Percentiles rank a stretch among this genome's conserved stretches.
These are phyloP conservation scores for Dactylellina cionopaga DNA, from an alignment of 2,329 filamentous ascomycete genomes.

Conservation along the genomic window DNA sequence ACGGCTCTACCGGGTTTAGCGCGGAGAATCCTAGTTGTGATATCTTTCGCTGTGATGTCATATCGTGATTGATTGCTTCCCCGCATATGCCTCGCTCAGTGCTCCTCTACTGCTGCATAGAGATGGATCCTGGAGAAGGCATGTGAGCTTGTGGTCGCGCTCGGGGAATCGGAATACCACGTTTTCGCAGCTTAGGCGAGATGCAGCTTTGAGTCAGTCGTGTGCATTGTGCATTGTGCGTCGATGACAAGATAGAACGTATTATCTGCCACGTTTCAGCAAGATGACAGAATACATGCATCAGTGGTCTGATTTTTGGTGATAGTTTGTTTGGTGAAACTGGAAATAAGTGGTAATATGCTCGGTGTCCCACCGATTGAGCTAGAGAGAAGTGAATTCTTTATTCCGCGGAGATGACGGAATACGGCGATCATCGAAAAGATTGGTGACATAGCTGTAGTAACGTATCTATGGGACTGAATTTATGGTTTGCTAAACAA, in stretches of 20 bases:
- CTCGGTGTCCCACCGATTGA: neutral
- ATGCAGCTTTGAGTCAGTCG: constrained; percentile 31
- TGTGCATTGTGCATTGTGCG: constrained; percentile 3
- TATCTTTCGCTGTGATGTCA: constrained; percentile 33
- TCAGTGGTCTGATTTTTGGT: constrained; percentile 9
- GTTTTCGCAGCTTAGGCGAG: constrained; percentile 37
- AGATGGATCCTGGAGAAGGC: neutral
- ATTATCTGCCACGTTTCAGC: neutral
- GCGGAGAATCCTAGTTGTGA: neutral
- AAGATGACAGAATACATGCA: constrained; percentile 28
- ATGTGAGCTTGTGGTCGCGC: too few species aligned
- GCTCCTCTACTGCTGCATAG: neutral
- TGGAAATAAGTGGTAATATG: too few species aligned
- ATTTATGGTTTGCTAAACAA: too few species aligned
- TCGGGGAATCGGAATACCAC: constrained; percentile 25
- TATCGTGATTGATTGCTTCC: constrained; percentile 25
- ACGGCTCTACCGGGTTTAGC: constrained; percentile 37
- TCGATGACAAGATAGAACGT: constrained; percentile 1
- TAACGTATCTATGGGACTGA: too few species aligned
- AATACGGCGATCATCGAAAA: constrained; percentile 1
- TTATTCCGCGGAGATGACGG: neutral
- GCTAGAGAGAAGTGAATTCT: neutral
- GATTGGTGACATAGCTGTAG: too few species aligned
- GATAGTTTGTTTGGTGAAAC: neutral
- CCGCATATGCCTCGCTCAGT: constrained; percentile 6